A percentile compares a stretch with the other conserved stretches of the same genome.
phyloP scores from a whole-genome alignment of 495 filamentous ascomycete species.

The Tuber aestivum region DNA sequence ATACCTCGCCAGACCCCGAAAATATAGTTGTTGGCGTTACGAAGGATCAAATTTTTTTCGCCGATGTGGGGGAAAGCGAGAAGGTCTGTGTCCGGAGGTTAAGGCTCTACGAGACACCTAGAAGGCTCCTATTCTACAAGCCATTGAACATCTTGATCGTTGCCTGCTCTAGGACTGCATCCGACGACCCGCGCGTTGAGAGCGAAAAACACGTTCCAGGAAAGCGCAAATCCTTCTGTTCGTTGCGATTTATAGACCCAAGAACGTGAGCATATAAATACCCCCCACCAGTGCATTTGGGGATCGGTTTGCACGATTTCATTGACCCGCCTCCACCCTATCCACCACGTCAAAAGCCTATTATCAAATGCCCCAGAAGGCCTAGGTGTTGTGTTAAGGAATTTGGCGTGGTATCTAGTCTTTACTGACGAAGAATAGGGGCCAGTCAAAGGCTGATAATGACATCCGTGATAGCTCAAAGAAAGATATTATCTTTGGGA shows the following conservation, averaged over 20 bases:
- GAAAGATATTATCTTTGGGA: constrained; percentile 38
- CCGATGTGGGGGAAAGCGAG: constrained; percentile 38
- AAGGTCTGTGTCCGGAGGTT: constrained; percentile 41
- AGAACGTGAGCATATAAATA: constrained; percentile 31
- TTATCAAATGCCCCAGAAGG: neutral
- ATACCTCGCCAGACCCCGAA: constrained; percentile 34
- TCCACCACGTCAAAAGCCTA: neutral
- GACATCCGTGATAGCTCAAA: constrained; percentile 37
- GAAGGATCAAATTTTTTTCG: constrained; percentile 40
- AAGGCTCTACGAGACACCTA: constrained; percentile 38
- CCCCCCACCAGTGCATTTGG: neutral
- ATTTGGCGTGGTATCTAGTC: neutral
- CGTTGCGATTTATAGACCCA: constrained; percentile 39
- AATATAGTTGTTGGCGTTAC: constrained; percentile 39
- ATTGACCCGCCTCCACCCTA: neutral
- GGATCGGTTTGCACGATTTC: neutral
- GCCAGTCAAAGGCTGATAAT: constrained; percentile 26
- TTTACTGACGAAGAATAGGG: constrained; percentile 19
- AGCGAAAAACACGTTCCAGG: constrained; percentile 29
- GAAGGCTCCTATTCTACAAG: constrained; percentile 39
- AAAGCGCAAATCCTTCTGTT: constrained; percentile 35
- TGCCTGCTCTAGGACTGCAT: constrained; percentile 36
- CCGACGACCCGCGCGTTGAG: constrained; percentile 28
- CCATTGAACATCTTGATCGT: constrained; percentile 39
- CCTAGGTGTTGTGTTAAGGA: neutral